Evolutionary conservation across 345 rosid species (phyloP).

Genomic region (Theobroma cacao): DNA sequence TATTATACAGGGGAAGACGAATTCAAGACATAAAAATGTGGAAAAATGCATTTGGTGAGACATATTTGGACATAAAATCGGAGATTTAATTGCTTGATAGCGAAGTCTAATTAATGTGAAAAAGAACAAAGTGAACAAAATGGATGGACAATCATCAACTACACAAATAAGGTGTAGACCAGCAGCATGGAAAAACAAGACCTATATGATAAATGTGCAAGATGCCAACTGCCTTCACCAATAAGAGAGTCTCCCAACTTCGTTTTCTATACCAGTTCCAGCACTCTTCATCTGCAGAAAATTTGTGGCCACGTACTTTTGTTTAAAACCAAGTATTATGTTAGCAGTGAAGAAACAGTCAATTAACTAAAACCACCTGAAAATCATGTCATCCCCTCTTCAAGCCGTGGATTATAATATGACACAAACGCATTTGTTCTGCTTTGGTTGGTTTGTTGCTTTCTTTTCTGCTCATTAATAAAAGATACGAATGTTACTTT

Average conservation of each 20-base stretch:
- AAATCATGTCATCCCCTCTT: constrained; percentile 18
- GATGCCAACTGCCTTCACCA: constrained; percentile 16
- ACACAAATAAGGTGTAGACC: constrained; percentile 17
- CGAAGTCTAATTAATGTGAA: constrained; percentile 23
- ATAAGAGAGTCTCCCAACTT: constrained; percentile 18
- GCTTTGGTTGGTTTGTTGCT: constrained; percentile 48
- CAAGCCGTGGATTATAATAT: constrained; percentile 49
- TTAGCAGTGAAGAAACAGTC: background rate
- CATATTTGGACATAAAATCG: background rate
- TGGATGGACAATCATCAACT: constrained; percentile 24
- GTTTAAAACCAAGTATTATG: background rate
- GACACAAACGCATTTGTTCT: constrained; percentile 82
- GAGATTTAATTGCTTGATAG: constrained; percentile 24
- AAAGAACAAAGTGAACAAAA: constrained; percentile 22
- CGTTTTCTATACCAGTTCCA: constrained; percentile 26
- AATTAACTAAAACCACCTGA: constrained; percentile 24
- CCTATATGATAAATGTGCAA: constrained; percentile 2
- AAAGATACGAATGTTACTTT: constrained; percentile 17
- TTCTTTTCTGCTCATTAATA: constrained; percentile 65
- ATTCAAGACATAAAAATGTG: background rate
- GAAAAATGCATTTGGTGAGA: constrained; percentile 7
- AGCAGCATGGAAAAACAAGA: constrained; percentile 10
- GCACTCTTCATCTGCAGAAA: constrained; percentile 19
- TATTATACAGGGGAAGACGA: constrained; percentile 17
- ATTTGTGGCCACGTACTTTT: background rate